Percentiles rank a stretch among this genome's conserved stretches.
Evolutionary conservation across 2,329 filamentous ascomycete species (phyloP).

Genomic region (Penicillium sp.): DNA sequence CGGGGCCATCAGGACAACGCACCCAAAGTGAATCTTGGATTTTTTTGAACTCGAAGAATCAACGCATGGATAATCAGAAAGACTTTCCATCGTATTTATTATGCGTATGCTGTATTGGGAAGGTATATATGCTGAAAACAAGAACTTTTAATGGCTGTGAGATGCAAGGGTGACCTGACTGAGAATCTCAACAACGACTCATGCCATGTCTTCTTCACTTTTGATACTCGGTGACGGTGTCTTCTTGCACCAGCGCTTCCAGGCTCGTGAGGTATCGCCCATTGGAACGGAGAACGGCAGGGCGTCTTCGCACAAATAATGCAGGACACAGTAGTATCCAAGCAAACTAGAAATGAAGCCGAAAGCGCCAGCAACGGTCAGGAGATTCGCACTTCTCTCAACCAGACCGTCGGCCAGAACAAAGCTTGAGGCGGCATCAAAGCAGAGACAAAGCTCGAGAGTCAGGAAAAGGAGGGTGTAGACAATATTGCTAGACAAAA

Average conservation of each 20-base stretch:
- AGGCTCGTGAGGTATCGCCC: slow-evolving; percentile 1
- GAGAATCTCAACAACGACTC: background rate
- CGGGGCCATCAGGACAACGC: no score
- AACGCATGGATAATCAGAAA: no score
- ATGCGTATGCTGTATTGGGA: no score
- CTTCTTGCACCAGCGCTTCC: background rate
- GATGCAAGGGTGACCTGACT: no score
- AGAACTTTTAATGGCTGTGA: background rate
- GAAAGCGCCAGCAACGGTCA: slow-evolving; percentile 6
- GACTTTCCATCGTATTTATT: no score
- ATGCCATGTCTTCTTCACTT: background rate
- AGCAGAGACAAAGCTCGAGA: slow-evolving; percentile 4
- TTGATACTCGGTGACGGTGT: background rate
- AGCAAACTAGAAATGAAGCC: slow-evolving; percentile 3
- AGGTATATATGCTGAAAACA: background rate
- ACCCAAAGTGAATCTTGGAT: background rate
- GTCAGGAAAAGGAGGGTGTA: slow-evolving; percentile 4
- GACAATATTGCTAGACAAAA: slow-evolving; percentile 5
- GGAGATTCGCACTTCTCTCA: background rate
- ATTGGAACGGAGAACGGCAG: slow-evolving; percentile 3
- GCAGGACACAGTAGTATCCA: slow-evolving; percentile 9
- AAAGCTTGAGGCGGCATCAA: slow-evolving; percentile 8
- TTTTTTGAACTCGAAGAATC: background rate
- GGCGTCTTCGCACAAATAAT: slow-evolving; percentile 11
- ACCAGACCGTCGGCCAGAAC: background rate